These are phyloP conservation scores for Sugiyamaella qingdaonensis DNA, from an alignment of 805 yeast genomes.

Conservation along the genomic window DNA sequence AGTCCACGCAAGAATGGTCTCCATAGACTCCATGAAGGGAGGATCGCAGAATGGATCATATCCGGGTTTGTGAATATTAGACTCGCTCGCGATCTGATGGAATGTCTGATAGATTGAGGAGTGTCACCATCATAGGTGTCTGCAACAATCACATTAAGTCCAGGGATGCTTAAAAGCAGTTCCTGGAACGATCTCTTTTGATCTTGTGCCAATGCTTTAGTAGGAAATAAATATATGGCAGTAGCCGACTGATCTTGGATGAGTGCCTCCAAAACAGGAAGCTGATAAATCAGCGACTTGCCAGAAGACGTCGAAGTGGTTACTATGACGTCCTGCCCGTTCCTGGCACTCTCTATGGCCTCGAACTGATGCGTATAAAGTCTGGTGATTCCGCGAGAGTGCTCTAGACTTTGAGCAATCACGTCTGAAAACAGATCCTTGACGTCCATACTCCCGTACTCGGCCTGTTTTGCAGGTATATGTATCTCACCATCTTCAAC, in stretches of 20 bases:
- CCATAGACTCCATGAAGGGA: slow-evolving; percentile 80
- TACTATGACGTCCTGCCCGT: slow-evolving; percentile 67
- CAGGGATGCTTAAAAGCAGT: slow-evolving; percentile 41
- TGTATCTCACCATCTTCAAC: slow-evolving; percentile 46
- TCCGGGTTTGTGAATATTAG: slow-evolving; percentile 95
- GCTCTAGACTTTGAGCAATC: slow-evolving; percentile 48
- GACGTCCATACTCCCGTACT: slow-evolving; percentile 26
- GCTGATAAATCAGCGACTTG: slow-evolving; percentile 85
- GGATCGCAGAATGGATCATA: slow-evolving; percentile 76
- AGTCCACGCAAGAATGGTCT: slow-evolving; percentile 57
- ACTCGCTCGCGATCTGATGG: slow-evolving; percentile 59
- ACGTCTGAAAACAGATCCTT: slow-evolving; percentile 48
- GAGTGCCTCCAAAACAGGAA: slow-evolving; percentile 60
- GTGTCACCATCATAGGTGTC: slow-evolving; percentile 97
- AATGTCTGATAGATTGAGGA: slow-evolving; percentile 47
- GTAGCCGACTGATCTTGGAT: slow-evolving; percentile 37
- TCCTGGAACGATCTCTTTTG: slow-evolving; percentile 77
- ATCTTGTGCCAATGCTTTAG: slow-evolving; percentile 97
- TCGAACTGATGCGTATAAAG: slow-evolving; percentile 80
- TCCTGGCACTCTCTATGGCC: slow-evolving; percentile 56
- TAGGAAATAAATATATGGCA: slow-evolving; percentile 88
- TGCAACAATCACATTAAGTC: slow-evolving; percentile 44
- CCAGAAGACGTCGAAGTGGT: slow-evolving; percentile 98
- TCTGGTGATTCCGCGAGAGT: slow-evolving; percentile 41
- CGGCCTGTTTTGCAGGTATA: slow-evolving; percentile 43